Evolutionary conservation across 2,329 filamentous ascomycete species (phyloP).

Genomic region (Penicillium sp.): DNA sequence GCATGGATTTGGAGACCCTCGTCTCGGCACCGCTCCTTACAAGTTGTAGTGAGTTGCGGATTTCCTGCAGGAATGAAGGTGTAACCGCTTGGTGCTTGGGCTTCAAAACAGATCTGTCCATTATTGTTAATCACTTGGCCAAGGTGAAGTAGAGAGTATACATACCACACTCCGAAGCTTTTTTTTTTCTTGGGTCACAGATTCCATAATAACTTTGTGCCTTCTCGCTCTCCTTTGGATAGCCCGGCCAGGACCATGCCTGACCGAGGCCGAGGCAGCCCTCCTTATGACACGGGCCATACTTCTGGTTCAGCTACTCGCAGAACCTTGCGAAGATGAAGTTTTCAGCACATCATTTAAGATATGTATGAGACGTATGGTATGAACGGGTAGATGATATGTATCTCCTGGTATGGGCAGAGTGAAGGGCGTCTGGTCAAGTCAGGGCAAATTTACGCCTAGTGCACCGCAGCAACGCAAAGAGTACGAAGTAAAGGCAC

Average conservation of each 20-base stretch:
- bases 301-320: conserved; percentile 20
- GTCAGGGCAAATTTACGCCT: background rate
- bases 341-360: conserved; percentile 19
- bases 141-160: conserved; percentile 13
- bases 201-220: conserved; percentile 60
- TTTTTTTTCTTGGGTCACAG: conserved; percentile 59
- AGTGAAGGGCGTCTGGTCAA: no score
- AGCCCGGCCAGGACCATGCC: conserved; percentile 34
- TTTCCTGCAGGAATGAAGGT: conserved; percentile 61
- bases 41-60: conserved; percentile 57
- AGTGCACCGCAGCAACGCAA: background rate
- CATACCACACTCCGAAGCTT: conserved; percentile 55
- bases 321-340: conserved; percentile 18
- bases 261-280: conserved; percentile 33
- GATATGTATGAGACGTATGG: background rate
- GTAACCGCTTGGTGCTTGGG: conserved; percentile 58
- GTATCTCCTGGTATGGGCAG: background rate
- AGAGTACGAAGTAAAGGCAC: background rate
- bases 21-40: conserved; percentile 59
- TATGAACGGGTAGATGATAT: background rate
- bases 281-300: conserved; percentile 41
- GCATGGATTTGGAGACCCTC: conserved; percentile 55
- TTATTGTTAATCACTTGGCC: conserved; percentile 32
- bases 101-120: conserved; percentile 53
- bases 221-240: conserved; percentile 39